phyloP scores from a whole-genome alignment of 139 green algal species.

The Eudorina sp. region DNA sequence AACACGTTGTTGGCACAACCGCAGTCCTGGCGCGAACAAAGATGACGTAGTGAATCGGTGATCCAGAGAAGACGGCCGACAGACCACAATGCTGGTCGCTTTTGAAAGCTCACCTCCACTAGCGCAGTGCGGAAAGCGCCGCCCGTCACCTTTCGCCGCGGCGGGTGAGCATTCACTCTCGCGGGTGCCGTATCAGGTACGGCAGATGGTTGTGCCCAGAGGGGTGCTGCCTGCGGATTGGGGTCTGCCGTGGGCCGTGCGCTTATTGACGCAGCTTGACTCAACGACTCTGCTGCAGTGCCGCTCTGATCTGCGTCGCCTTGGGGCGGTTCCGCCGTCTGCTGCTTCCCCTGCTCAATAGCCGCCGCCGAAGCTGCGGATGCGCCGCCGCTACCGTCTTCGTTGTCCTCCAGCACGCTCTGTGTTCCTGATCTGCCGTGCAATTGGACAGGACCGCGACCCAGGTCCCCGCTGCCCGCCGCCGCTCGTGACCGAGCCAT shows the following conservation, averaged over 20 bases:
- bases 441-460: neutral
- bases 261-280: neutral
- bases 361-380: neutral
- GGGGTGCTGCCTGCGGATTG: neutral
- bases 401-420: neutral
- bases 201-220: neutral
- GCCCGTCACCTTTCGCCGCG: constrained; percentile 1
- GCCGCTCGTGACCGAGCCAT: neutral
- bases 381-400: neutral
- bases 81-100: no score
- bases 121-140: neutral
- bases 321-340: neutral
- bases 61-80: no score
- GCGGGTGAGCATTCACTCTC: neutral
- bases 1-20: neutral
- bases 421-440: neutral
- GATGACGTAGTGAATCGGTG: no score
- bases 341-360: neutral
- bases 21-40: no score
- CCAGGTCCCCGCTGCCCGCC: neutral
- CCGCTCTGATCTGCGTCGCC: neutral
- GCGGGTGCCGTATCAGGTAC: neutral
- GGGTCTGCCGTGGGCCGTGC: neutral
- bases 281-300: neutral
- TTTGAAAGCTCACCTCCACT: neutral